Percentiles rank a stretch among this genome's conserved stretches.
Evolutionary conservation across 805 yeast genomes (phyloP).

Genomic region (Yarrowia sp.): DNA sequence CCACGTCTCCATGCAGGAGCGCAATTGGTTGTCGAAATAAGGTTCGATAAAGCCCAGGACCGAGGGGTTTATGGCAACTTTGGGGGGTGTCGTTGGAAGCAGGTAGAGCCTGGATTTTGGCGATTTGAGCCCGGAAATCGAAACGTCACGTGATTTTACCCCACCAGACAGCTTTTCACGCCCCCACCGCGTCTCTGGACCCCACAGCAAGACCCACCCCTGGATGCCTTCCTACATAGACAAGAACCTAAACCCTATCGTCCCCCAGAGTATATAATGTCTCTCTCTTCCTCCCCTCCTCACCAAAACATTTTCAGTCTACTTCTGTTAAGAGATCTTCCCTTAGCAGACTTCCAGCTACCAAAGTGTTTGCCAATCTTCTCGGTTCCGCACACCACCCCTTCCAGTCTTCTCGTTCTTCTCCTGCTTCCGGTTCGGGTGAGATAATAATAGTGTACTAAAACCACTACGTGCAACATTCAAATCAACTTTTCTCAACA

Average conservation of each 20-base stretch:
- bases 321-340: constrained; percentile 19
- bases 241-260: constrained; percentile 5
- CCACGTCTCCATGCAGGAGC: constrained; percentile 4
- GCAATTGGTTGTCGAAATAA: neutral
- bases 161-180: no score
- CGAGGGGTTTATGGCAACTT: neutral
- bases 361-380: constrained; percentile 44
- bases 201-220: neutral
- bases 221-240: neutral
- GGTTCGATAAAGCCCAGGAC: neutral
- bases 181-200: no score
- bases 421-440: constrained; percentile 42
- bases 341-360: constrained; percentile 20
- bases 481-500: constrained; percentile 19
- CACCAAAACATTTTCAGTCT: neutral
- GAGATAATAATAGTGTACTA: constrained; percentile 38
- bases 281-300: neutral
- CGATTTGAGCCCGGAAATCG: neutral
- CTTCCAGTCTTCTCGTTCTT: constrained; percentile 43
- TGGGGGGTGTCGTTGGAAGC: no score
- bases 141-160: no score
- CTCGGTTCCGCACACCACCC: constrained; percentile 47
- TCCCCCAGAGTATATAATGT: neutral
- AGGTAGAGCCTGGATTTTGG: neutral
- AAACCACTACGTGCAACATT: constrained; percentile 16